phyloP scores from a whole-genome alignment of 768 basidiomycete genomes.

The Leccinum disarticulatum region DNA sequence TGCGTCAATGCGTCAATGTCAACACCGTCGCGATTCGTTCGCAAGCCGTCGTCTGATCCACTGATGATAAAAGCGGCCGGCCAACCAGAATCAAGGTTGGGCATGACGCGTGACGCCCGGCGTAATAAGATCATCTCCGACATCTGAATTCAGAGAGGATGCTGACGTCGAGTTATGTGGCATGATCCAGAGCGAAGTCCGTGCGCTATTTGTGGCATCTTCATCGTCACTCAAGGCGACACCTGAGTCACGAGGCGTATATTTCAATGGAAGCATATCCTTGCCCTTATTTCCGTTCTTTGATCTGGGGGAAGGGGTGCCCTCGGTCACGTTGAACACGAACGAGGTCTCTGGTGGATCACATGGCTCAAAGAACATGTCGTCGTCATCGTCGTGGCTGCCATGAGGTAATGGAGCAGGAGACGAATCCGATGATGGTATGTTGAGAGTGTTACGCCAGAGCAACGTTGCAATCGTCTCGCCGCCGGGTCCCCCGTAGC shows the following conservation, averaged over 20 bases:
- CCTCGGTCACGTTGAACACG: conserved; percentile 51
- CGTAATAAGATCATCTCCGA: conserved; percentile 67
- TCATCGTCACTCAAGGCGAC: conserved; percentile 64
- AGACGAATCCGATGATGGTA: conserved; percentile 54
- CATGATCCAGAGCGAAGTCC: conserved; percentile 37
- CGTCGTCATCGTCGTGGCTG: conserved; percentile 47
- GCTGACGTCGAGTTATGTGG: conserved; percentile 63
- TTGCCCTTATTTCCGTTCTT: conserved; percentile 29
- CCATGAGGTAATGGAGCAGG: conserved; percentile 36
- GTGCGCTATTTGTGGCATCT: conserved; percentile 21
- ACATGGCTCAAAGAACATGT: conserved; percentile 52
- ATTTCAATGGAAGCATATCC: conserved; percentile 59
- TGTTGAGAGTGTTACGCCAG: conserved; percentile 38
- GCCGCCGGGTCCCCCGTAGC: conserved; percentile 55
- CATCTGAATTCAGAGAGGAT: conserved; percentile 57
- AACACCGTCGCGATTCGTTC: conserved; percentile 25
- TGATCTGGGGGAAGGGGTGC: conserved; percentile 56
- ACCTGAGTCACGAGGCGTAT: conserved; percentile 68
- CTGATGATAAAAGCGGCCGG: conserved; percentile 44
- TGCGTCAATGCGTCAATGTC: conserved; percentile 49
- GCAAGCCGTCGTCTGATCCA: conserved; percentile 41
- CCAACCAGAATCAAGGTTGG: conserved; percentile 61
- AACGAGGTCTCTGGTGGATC: conserved; percentile 53
- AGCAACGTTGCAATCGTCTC: conserved; percentile 31
- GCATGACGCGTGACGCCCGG: conserved; percentile 48